Evolutionary conservation across 1,284 basidiomycete genomes (phyloP).

Genomic region (Trichosporon asahii): DNA sequence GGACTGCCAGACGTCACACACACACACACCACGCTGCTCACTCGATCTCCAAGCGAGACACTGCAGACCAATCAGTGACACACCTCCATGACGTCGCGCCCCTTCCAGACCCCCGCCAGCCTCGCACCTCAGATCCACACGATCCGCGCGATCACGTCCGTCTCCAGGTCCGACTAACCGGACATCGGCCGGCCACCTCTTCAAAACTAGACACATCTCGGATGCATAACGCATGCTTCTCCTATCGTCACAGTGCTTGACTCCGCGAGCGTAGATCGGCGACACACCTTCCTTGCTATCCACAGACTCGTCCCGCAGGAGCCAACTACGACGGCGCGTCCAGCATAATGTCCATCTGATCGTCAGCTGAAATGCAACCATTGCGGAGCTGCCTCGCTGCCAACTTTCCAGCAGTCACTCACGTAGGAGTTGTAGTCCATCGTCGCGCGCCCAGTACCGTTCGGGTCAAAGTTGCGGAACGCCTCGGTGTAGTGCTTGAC

Average conservation of each 20-base stretch:
- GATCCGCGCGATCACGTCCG: not conserved
- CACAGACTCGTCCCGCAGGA: not conserved
- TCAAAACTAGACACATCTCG: not conserved
- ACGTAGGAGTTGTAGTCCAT: conserved; percentile 50
- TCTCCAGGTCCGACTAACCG: not conserved
- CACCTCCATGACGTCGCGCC: not conserved
- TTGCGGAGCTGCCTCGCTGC: too few species aligned
- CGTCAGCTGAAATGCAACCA: not conserved
- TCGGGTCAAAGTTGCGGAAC: conserved; percentile 48
- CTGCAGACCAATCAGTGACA: not conserved
- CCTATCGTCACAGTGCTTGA: not conserved
- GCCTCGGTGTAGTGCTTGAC: conserved; percentile 53
- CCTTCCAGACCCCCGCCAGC: not conserved
- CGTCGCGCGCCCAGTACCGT: conserved; percentile 40
- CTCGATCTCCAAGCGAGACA: not conserved
- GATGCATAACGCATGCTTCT: not conserved
- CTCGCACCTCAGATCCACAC: not conserved
- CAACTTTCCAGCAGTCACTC: conserved; percentile 22
- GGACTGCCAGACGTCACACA: not conserved
- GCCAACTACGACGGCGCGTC: conserved; percentile 36
- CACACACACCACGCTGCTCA: too few species aligned
- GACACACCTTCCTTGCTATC: not conserved
- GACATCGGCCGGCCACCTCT: not conserved
- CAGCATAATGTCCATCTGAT: conserved; percentile 46
- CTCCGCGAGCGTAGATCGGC: not conserved